Evolutionary conservation across 2,329 filamentous ascomycete species (phyloP).

Genomic region (Calonectria multiphialidica): DNA sequence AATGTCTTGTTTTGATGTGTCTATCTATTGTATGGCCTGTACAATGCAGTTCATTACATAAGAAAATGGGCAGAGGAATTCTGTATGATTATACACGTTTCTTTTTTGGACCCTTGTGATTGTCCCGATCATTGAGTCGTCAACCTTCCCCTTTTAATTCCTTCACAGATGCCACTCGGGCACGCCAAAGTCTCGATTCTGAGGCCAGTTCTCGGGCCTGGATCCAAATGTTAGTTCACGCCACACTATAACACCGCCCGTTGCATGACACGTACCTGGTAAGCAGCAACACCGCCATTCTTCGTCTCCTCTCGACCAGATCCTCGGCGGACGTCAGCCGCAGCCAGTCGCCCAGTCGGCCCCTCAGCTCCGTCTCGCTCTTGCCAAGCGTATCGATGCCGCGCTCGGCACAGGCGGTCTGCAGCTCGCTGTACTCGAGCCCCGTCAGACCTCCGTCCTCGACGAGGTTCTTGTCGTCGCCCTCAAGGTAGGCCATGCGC

Average conservation of each 20-base stretch:
- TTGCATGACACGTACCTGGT: slow-evolving; percentile 51
- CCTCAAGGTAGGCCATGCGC: slow-evolving; percentile 72
- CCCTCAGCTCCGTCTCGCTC: slow-evolving; percentile 68
- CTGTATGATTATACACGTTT: slow-evolving; percentile 17
- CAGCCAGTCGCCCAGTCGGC: slow-evolving; percentile 61
- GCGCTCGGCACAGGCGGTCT: slow-evolving; percentile 77
- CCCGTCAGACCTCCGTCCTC: slow-evolving; percentile 68
- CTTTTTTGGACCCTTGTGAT: background rate
- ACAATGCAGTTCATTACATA: background rate
- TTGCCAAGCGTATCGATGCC: slow-evolving; percentile 70
- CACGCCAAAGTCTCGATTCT: slow-evolving; percentile 55
- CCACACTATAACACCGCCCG: background rate
- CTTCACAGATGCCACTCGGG: slow-evolving; percentile 55
- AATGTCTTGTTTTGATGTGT: background rate
- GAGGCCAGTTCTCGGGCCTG: slow-evolving; percentile 56
- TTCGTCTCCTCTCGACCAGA: slow-evolving; percentile 51
- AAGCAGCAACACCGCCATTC: slow-evolving; percentile 54
- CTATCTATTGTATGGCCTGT: background rate
- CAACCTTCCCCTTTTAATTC: background rate
- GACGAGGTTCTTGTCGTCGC: slow-evolving; percentile 78
- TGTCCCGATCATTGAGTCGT: background rate
- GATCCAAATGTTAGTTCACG: slow-evolving; percentile 24
- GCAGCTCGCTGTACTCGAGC: slow-evolving; percentile 74
- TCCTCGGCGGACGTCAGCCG: slow-evolving; percentile 55
- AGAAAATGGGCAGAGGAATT: background rate